Evolutionary conservation across 768 basidiomycete species (phyloP).

Genomic region (Russula sp.): DNA sequence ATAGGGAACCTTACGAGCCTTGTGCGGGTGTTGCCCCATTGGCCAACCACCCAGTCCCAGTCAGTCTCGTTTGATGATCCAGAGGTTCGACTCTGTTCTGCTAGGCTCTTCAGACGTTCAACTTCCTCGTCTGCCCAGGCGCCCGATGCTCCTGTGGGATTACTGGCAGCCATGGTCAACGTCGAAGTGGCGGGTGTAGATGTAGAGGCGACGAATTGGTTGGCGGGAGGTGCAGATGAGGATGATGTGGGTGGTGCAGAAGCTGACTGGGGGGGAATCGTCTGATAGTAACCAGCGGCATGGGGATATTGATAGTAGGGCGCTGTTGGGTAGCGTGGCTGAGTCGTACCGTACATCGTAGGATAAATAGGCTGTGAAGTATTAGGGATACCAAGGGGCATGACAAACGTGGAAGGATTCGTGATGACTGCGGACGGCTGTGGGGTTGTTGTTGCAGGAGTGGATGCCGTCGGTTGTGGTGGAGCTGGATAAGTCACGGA

Average conservation of each 20-base stretch:
- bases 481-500: constrained; percentile 28
- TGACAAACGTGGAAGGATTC: constrained; percentile 66
- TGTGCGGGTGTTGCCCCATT: constrained; percentile 70
- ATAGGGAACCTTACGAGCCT: constrained; percentile 40
- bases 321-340: constrained; percentile 49
- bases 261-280: constrained; percentile 18
- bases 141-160: constrained; percentile 49
- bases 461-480: constrained; percentile 27
- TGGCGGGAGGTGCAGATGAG: constrained; percentile 28
- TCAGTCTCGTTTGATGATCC: constrained; percentile 49
- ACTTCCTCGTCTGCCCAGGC: constrained; percentile 78
- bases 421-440: constrained; percentile 51
- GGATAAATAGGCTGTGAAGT: constrained; percentile 40
- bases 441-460: constrained; percentile 32
- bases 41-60: constrained; percentile 72
- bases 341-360: constrained; percentile 32
- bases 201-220: constrained; percentile 16
- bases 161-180: constrained; percentile 20
- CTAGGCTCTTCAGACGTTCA: constrained; percentile 58
- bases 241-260: constrained; percentile 23
- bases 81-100: constrained; percentile 55
- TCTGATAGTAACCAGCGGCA: constrained; percentile 29
- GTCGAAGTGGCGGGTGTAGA: constrained; percentile 18
- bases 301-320: constrained; percentile 58
- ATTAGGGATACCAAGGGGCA: constrained; percentile 46